Conservation (phyloP, 345 rosid genomes). For the Cardiospermum halicacabum region DNA sequence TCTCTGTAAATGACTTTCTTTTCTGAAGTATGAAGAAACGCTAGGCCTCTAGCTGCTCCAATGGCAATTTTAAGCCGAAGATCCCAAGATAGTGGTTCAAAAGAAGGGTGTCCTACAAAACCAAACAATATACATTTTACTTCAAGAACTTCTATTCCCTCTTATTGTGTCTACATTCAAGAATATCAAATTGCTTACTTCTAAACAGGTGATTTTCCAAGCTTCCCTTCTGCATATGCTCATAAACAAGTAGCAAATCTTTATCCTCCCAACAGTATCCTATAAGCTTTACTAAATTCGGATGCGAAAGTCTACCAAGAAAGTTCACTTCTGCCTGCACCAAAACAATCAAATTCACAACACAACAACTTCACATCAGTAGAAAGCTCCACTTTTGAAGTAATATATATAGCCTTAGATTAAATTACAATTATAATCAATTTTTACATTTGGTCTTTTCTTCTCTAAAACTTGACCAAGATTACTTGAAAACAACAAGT, state of each 20-base stretch:
- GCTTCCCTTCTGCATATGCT: conserved; percentile 75
- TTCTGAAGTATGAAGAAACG: conserved; percentile 64
- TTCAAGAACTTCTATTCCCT: not conserved
- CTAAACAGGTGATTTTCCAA: conserved; percentile 75
- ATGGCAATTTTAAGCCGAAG: conserved; percentile 58
- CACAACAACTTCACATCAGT: not conserved
- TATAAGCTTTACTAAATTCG: conserved; percentile 64
- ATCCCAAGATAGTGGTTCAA: conserved; percentile 78
- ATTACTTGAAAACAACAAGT: not conserved
- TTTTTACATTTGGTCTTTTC: not conserved
- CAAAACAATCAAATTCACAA: not conserved
- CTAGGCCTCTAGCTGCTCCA: conserved; percentile 84
- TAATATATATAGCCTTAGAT: not conserved
- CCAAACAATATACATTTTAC: conserved; percentile 4
- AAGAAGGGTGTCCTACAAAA: conserved; percentile 35
- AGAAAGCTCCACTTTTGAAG: not conserved
- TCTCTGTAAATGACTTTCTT: conserved; percentile 79
- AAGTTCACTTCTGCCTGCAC: conserved; percentile 78
- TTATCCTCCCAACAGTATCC: conserved; percentile 79
- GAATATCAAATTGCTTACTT: conserved; percentile 42
- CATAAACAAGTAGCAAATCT: conserved; percentile 77
- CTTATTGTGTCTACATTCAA: not conserved
- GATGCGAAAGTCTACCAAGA: conserved; percentile 75
- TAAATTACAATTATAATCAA: not conserved
- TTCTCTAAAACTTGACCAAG: not conserved